Percentiles rank a stretch among this genome's conserved stretches.
Conservation (phyloP, 176 grass and related monocot genomes). For the Poa pratensis region DNA sequence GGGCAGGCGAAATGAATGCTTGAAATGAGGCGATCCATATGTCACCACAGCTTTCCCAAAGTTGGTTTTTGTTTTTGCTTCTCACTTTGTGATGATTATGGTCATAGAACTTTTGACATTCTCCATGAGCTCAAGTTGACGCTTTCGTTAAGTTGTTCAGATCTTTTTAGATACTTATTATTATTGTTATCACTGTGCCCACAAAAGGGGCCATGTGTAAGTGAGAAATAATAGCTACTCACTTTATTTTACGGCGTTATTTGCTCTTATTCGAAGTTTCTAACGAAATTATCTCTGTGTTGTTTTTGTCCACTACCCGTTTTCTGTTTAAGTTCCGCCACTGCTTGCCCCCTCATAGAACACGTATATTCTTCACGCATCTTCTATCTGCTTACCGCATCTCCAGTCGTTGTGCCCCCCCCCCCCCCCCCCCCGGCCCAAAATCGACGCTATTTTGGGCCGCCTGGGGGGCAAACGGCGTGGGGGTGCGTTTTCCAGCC, state of each 20-base stretch:
- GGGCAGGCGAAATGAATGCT: constrained; percentile 43
- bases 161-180: background rate
- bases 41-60: constrained; percentile 42
- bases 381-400: background rate
- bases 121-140: background rate
- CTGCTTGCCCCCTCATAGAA: background rate
- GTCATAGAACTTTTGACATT: background rate
- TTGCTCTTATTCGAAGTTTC: background rate
- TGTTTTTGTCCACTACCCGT: background rate
- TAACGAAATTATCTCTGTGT: background rate
- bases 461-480: no score
- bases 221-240: no score
- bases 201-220: no score
- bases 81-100: constrained; percentile 6
- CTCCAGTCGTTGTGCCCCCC: no score
- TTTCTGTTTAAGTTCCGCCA: background rate
- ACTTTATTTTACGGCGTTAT: background rate
- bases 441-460: no score
- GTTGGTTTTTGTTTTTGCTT: constrained; percentile 35
- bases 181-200: no score
- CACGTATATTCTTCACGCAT: background rate
- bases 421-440: no score
- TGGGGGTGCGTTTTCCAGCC: no score
- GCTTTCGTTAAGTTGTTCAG: background rate
- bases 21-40: constrained; percentile 50